Percentiles rank a stretch among this genome's conserved stretches.
Evolutionary conservation across 352 stramenopile genomes (phyloP).

Genomic region (Pythium brachiatum): DNA sequence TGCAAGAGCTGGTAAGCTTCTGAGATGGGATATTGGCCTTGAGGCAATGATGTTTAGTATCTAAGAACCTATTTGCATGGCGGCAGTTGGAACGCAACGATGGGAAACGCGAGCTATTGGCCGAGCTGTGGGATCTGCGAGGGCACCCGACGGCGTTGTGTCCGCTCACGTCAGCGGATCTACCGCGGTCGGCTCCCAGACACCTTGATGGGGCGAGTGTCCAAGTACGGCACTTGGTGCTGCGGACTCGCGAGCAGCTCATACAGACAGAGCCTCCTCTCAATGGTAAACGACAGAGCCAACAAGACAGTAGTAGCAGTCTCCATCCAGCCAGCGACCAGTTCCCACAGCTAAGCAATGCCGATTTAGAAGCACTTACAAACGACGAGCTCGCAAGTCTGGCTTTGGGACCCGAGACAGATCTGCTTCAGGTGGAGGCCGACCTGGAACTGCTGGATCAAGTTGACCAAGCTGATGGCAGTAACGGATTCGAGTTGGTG

Average conservation of each 20-base stretch:
- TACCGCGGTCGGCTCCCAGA: constrained; percentile 12
- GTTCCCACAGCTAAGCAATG: constrained; percentile 26
- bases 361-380: constrained; percentile 26
- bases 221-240: constrained; percentile 10
- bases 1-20: constrained; percentile 50
- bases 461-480: neutral
- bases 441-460: neutral
- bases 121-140: constrained; percentile 29
- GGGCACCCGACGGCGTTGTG: constrained; percentile 17
- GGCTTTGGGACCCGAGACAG: constrained; percentile 15
- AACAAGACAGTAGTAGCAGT: neutral
- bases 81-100: constrained; percentile 14
- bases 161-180: constrained; percentile 25
- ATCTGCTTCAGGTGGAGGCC: constrained; percentile 21
- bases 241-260: constrained; percentile 16
- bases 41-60: too few relatives aligned
- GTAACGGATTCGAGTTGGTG: constrained; percentile 7
- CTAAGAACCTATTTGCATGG: neutral
- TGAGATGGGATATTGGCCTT: too few relatives aligned
- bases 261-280: constrained; percentile 6
- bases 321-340: constrained; percentile 15
- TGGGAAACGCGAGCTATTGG: constrained; percentile 3
- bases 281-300: neutral
- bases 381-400: constrained; percentile 23
- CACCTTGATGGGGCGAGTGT: neutral